A percentile compares a stretch with the other conserved stretches of the same genome.
These are phyloP conservation scores for Emericellopsis terricola DNA, from an alignment of 495 filamentous ascomycete genomes.

Conservation along the genomic window DNA sequence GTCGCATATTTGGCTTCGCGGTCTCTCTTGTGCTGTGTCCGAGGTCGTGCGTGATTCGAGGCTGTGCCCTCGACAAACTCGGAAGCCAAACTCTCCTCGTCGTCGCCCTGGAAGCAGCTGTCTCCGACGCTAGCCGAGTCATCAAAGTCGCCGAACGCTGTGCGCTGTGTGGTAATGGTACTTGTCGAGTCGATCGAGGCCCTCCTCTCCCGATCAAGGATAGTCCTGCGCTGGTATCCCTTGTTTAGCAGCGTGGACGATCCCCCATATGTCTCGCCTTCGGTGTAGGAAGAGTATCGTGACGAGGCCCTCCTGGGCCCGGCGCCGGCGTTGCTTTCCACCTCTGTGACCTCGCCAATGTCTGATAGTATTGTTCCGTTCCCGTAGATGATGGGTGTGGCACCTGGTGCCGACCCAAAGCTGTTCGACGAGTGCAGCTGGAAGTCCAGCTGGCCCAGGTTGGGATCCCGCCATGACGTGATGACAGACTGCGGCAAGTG, in stretches of 20 bases:
- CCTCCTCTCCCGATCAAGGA: slow-evolving; percentile 13
- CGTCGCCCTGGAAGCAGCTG: slow-evolving; percentile 38
- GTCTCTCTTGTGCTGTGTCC: slow-evolving; percentile 3
- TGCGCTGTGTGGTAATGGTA: slow-evolving; percentile 27
- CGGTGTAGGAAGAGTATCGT: background rate
- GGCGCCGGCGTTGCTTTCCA: slow-evolving; percentile 29
- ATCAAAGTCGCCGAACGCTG: slow-evolving; percentile 34
- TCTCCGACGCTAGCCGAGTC: slow-evolving; percentile 36
- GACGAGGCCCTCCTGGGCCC: background rate
- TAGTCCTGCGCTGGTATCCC: background rate
- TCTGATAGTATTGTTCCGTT: slow-evolving; percentile 50
- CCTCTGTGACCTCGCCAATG: slow-evolving; percentile 53
- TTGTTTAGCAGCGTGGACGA: background rate
- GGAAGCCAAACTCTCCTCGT: slow-evolving; percentile 38
- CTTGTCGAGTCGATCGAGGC: slow-evolving; percentile 28
- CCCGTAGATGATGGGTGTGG: slow-evolving; percentile 39
- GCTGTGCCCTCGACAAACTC: slow-evolving; percentile 24
- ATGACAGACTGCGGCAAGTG: slow-evolving; percentile 14
- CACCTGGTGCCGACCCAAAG: slow-evolving; percentile 31
- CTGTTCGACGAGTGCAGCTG: slow-evolving; percentile 8
- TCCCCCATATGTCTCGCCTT: background rate
- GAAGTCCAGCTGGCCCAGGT: slow-evolving; percentile 17
- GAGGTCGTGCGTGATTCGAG: slow-evolving; percentile 3
- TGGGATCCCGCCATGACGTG: slow-evolving; percentile 21
- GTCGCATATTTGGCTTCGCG: background rate